A percentile compares a stretch with the other conserved stretches of the same genome.
These are phyloP conservation scores for Medicago truncatula DNA, from an alignment of 306 rosid genomes.

Conservation along the genomic window DNA sequence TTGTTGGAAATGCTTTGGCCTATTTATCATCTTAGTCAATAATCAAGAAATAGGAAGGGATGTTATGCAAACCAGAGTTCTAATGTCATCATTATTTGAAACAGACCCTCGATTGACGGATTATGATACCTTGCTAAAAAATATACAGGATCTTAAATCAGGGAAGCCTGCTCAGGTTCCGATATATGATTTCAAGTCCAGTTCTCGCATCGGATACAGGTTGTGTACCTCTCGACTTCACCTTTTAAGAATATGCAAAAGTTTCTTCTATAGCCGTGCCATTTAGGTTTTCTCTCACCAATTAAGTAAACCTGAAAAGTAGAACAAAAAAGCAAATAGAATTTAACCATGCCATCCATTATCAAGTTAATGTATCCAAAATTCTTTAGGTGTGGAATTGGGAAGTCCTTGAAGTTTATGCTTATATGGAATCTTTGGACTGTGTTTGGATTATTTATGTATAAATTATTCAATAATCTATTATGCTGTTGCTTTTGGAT, in stretches of 20 bases:
- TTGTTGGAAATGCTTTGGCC: neutral
- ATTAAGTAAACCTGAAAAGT: conserved; percentile 33
- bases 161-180: conserved; percentile 93
- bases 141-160: conserved; percentile 80
- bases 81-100: conserved; percentile 49
- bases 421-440: conserved; percentile 16
- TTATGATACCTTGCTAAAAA: conserved; percentile 87
- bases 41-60: conserved; percentile 38
- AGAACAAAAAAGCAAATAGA: conserved; percentile 25
- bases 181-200: conserved; percentile 92
- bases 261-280: conserved; percentile 28
- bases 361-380: conserved; percentile 9
- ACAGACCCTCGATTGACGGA: conserved; percentile 98
- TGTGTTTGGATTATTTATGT: conserved; percentile 6
- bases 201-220: conserved; percentile 92
- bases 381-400: conserved; percentile 24
- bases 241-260: conserved; percentile 21
- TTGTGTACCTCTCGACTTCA: conserved; percentile 47
- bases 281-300: conserved; percentile 34
- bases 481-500: conserved; percentile 8
- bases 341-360: conserved; percentile 5
- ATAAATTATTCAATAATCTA: conserved; percentile 25
- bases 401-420: conserved; percentile 25
- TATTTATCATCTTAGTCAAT: conserved; percentile 29
- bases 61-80: conserved; percentile 43